Evolutionary conservation across 352 stramenopile genomes (phyloP).

Genomic region (Pythium rishiriense): DNA sequence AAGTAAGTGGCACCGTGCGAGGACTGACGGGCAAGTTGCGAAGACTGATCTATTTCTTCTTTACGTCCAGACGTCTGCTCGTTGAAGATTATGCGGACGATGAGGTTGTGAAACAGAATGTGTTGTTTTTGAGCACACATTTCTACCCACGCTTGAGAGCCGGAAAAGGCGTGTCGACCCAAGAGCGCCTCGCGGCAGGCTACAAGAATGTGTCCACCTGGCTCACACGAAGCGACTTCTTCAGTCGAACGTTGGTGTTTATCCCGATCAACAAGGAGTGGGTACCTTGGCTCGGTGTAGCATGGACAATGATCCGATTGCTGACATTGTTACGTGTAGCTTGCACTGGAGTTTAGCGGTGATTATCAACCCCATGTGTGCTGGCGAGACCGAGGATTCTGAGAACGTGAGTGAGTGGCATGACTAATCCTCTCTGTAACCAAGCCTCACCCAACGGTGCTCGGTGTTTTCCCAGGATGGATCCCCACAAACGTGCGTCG

Average conservation of each 20-base stretch:
- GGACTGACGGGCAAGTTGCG: no score
- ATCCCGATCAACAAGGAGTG: conserved; percentile 89
- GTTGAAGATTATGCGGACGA: conserved; percentile 45
- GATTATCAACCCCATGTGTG: conserved; percentile 65
- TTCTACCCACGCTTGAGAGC: conserved; percentile 71
- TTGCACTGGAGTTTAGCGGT: conserved; percentile 84
- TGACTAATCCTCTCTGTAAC: no score
- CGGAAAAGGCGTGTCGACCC: conserved; percentile 35
- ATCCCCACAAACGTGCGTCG: conserved; percentile 45
- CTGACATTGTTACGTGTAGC: conserved; percentile 29
- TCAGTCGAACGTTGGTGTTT: conserved; percentile 78
- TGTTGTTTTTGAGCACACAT: conserved; percentile 77
- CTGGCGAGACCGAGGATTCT: conserved; percentile 28
- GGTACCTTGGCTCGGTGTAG: conserved; percentile 20
- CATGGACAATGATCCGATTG: not conserved
- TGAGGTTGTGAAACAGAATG: conserved; percentile 57
- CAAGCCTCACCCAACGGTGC: no score
- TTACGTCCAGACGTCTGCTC: conserved; percentile 47
- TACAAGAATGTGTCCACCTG: conserved; percentile 83
- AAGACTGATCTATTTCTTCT: not conserved
- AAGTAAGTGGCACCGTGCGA: conserved; percentile 51
- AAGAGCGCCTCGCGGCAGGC: conserved; percentile 48
- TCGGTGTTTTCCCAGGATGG: not conserved
- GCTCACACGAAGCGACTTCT: conserved; percentile 63
- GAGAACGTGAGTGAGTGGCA: conserved; percentile 42